These are phyloP conservation scores for Chalara sp. DNA, from an alignment of 2,329 filamentous ascomycete genomes.

Conservation along the genomic window DNA sequence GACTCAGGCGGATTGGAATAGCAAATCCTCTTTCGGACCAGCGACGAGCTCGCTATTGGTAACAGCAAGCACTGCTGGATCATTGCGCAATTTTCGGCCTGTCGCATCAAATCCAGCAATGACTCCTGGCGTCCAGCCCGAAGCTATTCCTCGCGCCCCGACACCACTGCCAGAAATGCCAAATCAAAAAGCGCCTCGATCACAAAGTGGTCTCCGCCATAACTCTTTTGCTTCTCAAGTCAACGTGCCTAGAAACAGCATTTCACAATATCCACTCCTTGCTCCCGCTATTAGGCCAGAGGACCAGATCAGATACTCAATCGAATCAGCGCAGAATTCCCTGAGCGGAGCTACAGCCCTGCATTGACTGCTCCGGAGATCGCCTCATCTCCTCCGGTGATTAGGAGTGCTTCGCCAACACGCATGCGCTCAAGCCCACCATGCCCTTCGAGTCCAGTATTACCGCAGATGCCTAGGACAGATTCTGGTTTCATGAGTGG, in stretches of 20 bases:
- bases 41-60: conserved; percentile 77
- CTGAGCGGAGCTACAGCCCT: conserved; percentile 40
- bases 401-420: conserved; percentile 55
- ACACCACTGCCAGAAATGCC: conserved; percentile 58
- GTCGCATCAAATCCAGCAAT: conserved; percentile 44
- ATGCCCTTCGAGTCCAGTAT: conserved; percentile 54
- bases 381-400: conserved; percentile 82
- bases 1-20: conserved; percentile 65
- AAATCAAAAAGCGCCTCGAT: conserved; percentile 29
- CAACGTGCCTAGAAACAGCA: conserved; percentile 24
- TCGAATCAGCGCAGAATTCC: conserved; percentile 40
- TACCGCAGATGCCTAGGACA: conserved; percentile 48
- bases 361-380: conserved; percentile 73
- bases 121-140: conserved; percentile 36
- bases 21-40: conserved; percentile 63
- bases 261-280: conserved; percentile 33
- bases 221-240: conserved; percentile 50
- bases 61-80: conserved; percentile 85
- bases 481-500: conserved; percentile 86
- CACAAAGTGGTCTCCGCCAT: conserved; percentile 49
- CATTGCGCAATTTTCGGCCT: conserved; percentile 77
- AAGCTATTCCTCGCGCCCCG: conserved; percentile 69
- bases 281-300: conserved; percentile 13
- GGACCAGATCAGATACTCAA: conserved; percentile 24
- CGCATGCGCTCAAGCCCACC: conserved; percentile 72